Evolutionary conservation across 352 stramenopile genomes (phyloP).

Genomic region (Phytophthora europaea): DNA sequence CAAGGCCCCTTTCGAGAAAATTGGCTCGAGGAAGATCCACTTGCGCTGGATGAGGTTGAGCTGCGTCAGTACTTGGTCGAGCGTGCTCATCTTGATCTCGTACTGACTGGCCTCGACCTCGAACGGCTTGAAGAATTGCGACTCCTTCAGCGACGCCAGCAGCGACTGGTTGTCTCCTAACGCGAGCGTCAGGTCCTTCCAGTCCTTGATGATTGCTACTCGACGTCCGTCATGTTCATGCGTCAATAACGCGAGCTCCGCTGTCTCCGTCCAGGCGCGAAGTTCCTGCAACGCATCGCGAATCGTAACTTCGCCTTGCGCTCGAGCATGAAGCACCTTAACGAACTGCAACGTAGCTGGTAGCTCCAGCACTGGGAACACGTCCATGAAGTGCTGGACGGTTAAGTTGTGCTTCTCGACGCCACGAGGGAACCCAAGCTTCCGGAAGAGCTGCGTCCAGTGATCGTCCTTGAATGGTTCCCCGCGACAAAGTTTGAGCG

Average conservation of each 20-base stretch:
- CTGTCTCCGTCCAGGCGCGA: constrained; percentile 93
- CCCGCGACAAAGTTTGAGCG: constrained; percentile 94
- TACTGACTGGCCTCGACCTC: constrained; percentile 92
- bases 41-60: constrained; percentile 96
- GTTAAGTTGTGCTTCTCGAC: constrained; percentile 92
- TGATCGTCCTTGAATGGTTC: constrained; percentile 98
- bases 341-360: constrained; percentile 93
- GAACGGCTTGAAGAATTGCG: constrained; percentile 97
- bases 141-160: constrained; percentile 95
- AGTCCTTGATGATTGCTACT: constrained; percentile 96
- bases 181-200: constrained; percentile 95
- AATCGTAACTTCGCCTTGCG: constrained; percentile 95
- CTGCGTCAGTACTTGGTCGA: constrained; percentile 86
- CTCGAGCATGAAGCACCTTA: constrained; percentile 92
- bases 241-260: constrained; percentile 88
- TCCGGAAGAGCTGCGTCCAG: constrained; percentile 95
- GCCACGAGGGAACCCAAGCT: constrained; percentile 88
- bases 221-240: constrained; percentile 85
- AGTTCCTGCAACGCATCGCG: constrained; percentile 95
- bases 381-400: constrained; percentile 93
- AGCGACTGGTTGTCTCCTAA: constrained; percentile 97
- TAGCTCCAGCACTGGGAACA: constrained; percentile 77
- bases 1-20: constrained; percentile 95
- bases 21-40: constrained; percentile 97
- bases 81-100: constrained; percentile 90